Base-by-base conservation (phyloP, 139 green algal genomes). In the Ulvella scutata region DNA sequence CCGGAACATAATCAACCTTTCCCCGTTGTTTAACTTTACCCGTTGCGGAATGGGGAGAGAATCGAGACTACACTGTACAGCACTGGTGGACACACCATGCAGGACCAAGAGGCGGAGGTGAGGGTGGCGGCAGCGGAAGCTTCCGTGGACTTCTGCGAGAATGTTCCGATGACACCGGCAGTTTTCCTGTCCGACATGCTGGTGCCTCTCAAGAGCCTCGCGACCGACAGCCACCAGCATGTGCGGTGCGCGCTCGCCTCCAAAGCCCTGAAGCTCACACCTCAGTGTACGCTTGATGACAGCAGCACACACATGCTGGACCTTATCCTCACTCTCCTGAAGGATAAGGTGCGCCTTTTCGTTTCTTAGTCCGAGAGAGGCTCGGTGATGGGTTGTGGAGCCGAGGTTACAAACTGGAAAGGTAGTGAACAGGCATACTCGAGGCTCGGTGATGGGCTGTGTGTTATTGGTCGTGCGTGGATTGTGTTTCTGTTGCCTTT, bases 241-340 rank as follows among this genome's bases (percentile, higher is more conserved):
- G 95, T 98, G 40, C 88, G 95, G 10, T 85, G 89, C 0, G 90
- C 95, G 21, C 87, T 99, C 43, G 95, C 95, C 2, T 84, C 80
- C 10, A 90, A 96, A 2, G 92, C 97, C 3, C 97, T 98, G 93
- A 93, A 96, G 79, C 79, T 99, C 37, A 92, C 95, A 13, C 93
- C 95, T 10, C 82, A 98, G 34, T 85, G 87, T 23, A 87, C 88
- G 79, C 80, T 85, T 75, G 37, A 44, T 33, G 39, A 39, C 17
- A 28, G 26, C 28, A 72, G 36, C 1, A 33, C 43, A 44, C 40
- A 43, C 33, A 1, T 78, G 43, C 51, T 67, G 9, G 20, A 29
- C 51, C 51, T 67, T 26, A 67, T 67, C 51, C 51, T 67, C 13
- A 26, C 51, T 6, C 51, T 67, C 13, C 51, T 67, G n/a, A 67